Evolutionary conservation across 768 basidiomycete genomes (phyloP).

Genomic region (Phylloporus sp.): DNA sequence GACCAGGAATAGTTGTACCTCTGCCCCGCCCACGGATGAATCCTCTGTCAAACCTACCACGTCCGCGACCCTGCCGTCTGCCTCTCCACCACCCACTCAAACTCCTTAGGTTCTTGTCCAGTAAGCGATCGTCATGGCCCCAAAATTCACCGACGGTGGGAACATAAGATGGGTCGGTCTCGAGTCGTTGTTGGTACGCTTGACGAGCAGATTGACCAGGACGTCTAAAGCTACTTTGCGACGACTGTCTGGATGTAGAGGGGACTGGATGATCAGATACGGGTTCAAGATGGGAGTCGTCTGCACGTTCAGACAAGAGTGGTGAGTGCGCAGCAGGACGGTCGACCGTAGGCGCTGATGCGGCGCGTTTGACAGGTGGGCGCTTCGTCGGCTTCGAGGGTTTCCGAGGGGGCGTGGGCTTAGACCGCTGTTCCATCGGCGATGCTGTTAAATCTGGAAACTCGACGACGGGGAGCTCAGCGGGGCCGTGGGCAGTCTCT

Average conservation of each 20-base stretch:
- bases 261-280: conserved; percentile 33
- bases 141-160: conserved; percentile 92
- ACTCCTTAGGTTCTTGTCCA: conserved; percentile 78
- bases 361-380: conserved; percentile 31
- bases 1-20: conserved; percentile 38
- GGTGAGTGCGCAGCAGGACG: conserved; percentile 14
- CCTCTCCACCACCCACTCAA: conserved; percentile 88
- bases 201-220: conserved; percentile 70
- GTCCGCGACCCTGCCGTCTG: conserved; percentile 66
- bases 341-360: conserved; percentile 33
- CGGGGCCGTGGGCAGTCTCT: conserved; percentile 58
- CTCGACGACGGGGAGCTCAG: conserved; percentile 74
- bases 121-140: conserved; percentile 89
- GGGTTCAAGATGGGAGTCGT: conserved; percentile 15
- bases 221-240: conserved; percentile 29
- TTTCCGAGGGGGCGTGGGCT: conserved; percentile 39
- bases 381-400: conserved; percentile 39
- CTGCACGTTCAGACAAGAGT: conserved; percentile 11
- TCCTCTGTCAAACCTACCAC: conserved; percentile 46
- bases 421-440: conserved; percentile 30
- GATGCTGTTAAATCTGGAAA: conserved; percentile 57
- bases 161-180: conserved; percentile 82
- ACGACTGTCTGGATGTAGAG: conserved; percentile 37
- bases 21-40: conserved; percentile 59
- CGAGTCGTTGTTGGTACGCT: conserved; percentile 79